phyloP scores from a whole-genome alignment of 1,139 yeast genomes.

The Yamadazyma atlantica region DNA sequence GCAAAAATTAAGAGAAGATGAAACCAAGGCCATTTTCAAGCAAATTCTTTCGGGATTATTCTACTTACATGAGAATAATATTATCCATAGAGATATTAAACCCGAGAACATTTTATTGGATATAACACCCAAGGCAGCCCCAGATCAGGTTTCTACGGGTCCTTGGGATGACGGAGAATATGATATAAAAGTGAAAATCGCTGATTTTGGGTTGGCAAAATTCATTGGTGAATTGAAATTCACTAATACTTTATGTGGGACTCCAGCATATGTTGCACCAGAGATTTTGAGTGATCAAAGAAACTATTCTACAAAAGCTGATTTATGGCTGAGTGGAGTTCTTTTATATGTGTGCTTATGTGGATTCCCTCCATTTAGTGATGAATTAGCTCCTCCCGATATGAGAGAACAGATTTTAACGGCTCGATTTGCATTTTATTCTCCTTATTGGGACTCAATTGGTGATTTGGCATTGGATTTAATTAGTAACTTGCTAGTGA shows the following conservation, averaged over 20 bases:
- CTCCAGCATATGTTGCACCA: constrained; percentile 84
- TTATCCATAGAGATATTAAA: constrained; percentile 85
- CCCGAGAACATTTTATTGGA: constrained; percentile 88
- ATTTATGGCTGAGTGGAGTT: constrained; percentile 81
- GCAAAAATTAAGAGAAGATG: constrained; percentile 58
- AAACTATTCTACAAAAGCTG: constrained; percentile 69
- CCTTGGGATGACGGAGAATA: constrained; percentile 69
- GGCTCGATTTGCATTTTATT: constrained; percentile 70
- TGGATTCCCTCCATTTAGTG: constrained; percentile 86
- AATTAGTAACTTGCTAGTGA: constrained; percentile 58
- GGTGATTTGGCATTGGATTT: constrained; percentile 64
- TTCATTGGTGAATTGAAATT: constrained; percentile 75
- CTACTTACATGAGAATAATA: constrained; percentile 69
- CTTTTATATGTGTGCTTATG: constrained; percentile 72
- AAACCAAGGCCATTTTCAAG: constrained; percentile 57
- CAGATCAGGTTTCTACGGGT: constrained; percentile 58
- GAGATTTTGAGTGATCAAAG: constrained; percentile 58
- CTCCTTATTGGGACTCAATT: constrained; percentile 79
- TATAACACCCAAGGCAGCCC: constrained; percentile 44
- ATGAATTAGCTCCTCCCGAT: constrained; percentile 74
- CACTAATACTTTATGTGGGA: constrained; percentile 78
- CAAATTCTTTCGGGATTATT: constrained; percentile 64
- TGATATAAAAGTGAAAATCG: constrained; percentile 68
- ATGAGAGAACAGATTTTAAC: constrained; percentile 71
- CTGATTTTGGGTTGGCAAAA: constrained; percentile 80